These are phyloP conservation scores for Fraxinus latifolia DNA, from an alignment of 305 asterid species.

Conservation along the genomic window DNA sequence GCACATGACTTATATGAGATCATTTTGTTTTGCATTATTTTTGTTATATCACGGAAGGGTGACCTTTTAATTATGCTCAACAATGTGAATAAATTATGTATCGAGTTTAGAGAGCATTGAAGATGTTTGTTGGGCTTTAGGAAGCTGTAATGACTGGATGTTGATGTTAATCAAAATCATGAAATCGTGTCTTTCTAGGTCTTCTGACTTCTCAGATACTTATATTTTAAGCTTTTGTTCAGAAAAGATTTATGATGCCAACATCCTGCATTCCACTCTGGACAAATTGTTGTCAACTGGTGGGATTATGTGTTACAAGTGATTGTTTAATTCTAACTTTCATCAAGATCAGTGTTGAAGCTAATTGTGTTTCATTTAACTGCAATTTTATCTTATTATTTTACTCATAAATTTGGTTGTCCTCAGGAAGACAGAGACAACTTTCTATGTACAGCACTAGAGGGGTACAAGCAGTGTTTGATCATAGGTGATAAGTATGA, in stretches of 20 bases:
- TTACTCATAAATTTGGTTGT: constrained; percentile 22
- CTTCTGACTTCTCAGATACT: constrained; percentile 10
- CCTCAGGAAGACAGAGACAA: constrained; percentile 88
- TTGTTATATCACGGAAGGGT: constrained; percentile 3
- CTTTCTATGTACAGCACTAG: constrained; percentile 70
- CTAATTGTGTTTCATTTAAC: constrained; percentile 12
- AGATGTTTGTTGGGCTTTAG: constrained; percentile 1
- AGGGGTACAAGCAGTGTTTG: constrained; percentile 79
- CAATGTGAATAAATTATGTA: background rate
- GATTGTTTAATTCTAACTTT: constrained; percentile 6
- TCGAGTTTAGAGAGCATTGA: constrained; percentile 17
- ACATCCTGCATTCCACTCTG: background rate
- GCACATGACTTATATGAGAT: constrained; percentile 12
- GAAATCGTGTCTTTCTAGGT: constrained; percentile 5
- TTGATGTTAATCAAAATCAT: constrained; percentile 6
- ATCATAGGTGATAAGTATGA: constrained; percentile 95
- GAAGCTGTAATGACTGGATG: constrained; percentile 16
- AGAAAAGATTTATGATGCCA: background rate
- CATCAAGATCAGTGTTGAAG: constrained; percentile 4
- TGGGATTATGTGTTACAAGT: background rate
- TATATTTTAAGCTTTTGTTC: background rate
- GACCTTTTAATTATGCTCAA: background rate
- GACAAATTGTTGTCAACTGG: background rate
- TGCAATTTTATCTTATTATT: constrained; percentile 12
- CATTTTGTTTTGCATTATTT: background rate